These are phyloP conservation scores for Lecanicillium sp. DNA, from an alignment of 2,329 filamentous ascomycete genomes.

Conservation along the genomic window DNA sequence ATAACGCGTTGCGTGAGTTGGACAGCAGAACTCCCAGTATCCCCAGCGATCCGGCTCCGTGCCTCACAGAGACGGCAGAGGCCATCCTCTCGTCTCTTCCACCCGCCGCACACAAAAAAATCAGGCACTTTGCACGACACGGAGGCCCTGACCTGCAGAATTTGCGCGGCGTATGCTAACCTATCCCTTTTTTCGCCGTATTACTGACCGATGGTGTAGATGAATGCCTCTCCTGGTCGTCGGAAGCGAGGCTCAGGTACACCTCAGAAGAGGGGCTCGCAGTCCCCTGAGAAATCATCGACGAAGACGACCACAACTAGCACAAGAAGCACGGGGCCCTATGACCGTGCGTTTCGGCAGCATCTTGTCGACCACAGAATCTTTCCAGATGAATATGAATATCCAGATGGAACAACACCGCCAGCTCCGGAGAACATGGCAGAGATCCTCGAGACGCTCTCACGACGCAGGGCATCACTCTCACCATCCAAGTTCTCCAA, in stretches of 20 bases:
- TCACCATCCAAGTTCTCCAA: constrained; percentile 31
- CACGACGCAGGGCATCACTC: constrained; percentile 24
- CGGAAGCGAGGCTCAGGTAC: neutral
- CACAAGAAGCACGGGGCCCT: constrained; percentile 4
- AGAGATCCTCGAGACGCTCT: neutral
- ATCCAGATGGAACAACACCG: neutral
- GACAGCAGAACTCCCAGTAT: neutral
- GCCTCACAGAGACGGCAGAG: neutral
- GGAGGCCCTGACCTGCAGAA: neutral
- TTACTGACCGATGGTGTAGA: neutral
- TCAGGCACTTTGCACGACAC: neutral
- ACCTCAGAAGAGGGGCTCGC: neutral
- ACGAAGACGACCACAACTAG: neutral
- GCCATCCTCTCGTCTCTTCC: neutral
- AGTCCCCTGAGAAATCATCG: neutral
- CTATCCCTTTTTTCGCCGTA: neutral
- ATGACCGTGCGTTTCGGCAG: constrained; percentile 13
- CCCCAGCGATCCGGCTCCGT: neutral
- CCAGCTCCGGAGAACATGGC: constrained; percentile 12
- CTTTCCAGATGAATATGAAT: constrained; percentile 6
- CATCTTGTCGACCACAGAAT: constrained; percentile 14
- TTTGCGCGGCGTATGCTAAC: neutral
- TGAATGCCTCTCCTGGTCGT: neutral
- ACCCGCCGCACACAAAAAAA: neutral
- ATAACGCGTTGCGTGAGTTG: neutral